Base-by-base conservation (phyloP, 1,284 basidiomycete genomes). In the Cutaneotrichosporon cutaneum region DNA sequence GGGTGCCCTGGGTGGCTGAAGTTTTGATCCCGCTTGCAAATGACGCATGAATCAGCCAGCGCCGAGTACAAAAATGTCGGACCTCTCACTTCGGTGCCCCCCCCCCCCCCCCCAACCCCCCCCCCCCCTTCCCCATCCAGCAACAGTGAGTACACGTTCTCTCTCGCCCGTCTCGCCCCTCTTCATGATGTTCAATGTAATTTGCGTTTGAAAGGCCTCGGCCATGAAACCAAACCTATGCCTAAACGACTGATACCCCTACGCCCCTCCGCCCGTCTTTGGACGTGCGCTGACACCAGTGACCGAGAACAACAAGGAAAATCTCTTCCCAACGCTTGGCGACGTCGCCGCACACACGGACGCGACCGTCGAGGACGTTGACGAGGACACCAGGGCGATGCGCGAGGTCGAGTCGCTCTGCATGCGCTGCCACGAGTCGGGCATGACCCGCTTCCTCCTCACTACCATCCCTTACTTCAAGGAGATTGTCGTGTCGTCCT, bases 381-480 rank as follows among this genome's bases (percentile, higher is more conserved):
- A 85, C 56, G 59, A 52, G 32, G 48, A 52, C 27, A 53, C 30
- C 22, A 48, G 21, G 30, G 67, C 79, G 62, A 84, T 93, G 21
- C 85, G 92, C 70, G 88, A 92, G 77, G 85, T 99, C 68, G 90
- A 93, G 70, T 94, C 91, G 36, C 82, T 99, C 35, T 99, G 96
- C 81, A 95, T 99, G 92, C 85, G 86, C 75, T 99, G 96, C 73
- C 84, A 86, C 50, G 84, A 97, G 78, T 88, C 95, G 89, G 96
- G 96, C 35, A 82, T 83, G n/a, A 99, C 96, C 0, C 84, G 94
- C 54, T 82, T 99, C 74, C 86, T 99, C 67, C 83, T 99, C 60
- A 99, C 95, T 2, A 88, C 89, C 21, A 99, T 99, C 62, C 96
- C 96, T 0, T 99, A 90, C 82, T 99, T 99, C 82, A 85, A 87